phyloP scores from a whole-genome alignment of 1,139 yeast species.

The Sugiyamaella neomexicana region DNA sequence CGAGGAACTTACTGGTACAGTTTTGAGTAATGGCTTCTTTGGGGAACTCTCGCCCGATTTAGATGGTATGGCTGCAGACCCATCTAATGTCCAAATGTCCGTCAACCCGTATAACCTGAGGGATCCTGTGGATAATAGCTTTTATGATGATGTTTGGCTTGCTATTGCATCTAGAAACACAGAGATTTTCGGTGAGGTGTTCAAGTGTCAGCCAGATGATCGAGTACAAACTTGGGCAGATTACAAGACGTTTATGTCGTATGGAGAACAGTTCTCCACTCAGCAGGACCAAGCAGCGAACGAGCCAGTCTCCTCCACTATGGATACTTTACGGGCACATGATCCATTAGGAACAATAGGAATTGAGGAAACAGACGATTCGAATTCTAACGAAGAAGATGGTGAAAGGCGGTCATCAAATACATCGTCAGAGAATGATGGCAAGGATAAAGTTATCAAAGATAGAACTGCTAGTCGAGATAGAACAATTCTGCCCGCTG shows the following conservation, averaged over 20 bases:
- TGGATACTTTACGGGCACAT: slow-evolving; percentile 25
- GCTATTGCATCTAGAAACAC: slow-evolving; percentile 85
- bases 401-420: slow-evolving; percentile 5
- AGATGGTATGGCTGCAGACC: slow-evolving; percentile 6
- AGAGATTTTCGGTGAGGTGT: slow-evolving; percentile 73
- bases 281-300: slow-evolving; percentile 35
- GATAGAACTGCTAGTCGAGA: not conserved
- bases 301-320: slow-evolving; percentile 23
- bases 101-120: slow-evolving; percentile 85
- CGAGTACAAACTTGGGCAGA: slow-evolving; percentile 85
- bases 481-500: slow-evolving; percentile 1
- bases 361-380: slow-evolving; percentile 17
- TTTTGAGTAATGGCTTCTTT: slow-evolving; percentile 4
- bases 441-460: not conserved
- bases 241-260: slow-evolving; percentile 61
- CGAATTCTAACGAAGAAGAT: slow-evolving; percentile 7
- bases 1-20: slow-evolving; percentile 20
- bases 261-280: slow-evolving; percentile 40
- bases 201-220: slow-evolving; percentile 95
- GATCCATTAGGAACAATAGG: slow-evolving; percentile 28
- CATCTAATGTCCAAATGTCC: slow-evolving; percentile 37
- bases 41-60: not conserved
- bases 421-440: slow-evolving; percentile 7
- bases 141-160: slow-evolving; percentile 87
- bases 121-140: slow-evolving; percentile 78